These are phyloP conservation scores for Epichloe sibirici DNA, from an alignment of 2,329 filamentous ascomycete genomes.

Conservation along the genomic window DNA sequence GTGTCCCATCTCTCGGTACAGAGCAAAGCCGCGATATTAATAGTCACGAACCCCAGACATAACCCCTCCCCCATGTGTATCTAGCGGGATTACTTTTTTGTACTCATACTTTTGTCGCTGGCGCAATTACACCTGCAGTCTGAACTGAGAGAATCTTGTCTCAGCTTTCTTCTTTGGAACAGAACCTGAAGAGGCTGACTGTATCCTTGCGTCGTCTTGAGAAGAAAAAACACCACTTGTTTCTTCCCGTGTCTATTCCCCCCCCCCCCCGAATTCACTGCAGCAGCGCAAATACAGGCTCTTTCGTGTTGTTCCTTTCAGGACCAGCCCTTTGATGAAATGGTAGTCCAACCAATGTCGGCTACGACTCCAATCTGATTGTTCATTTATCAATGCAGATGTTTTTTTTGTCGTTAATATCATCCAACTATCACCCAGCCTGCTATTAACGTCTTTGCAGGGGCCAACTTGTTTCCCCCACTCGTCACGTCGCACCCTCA, in stretches of 20 bases:
- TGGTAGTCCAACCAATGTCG: not conserved
- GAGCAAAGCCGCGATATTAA: not conserved
- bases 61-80: not conserved
- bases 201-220: constrained; percentile 6
- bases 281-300: not conserved
- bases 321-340: not conserved
- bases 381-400: not conserved
- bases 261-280: constrained; percentile 2
- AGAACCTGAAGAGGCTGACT: constrained; percentile 9
- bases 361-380: not conserved
- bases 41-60: not conserved
- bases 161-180: constrained; percentile 19
- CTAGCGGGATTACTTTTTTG: not conserved
- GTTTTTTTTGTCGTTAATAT: not conserved
- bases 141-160: constrained; percentile 15
- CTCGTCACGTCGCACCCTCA: not conserved
- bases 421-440: not conserved
- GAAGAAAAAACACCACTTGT: too few relatives aligned
- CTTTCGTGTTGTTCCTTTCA: not conserved
- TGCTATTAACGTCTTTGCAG: not conserved
- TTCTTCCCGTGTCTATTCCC: not conserved
- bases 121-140: not conserved
- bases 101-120: not conserved
- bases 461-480: not conserved
- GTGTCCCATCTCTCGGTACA: too few relatives aligned